A percentile compares a stretch with the other conserved stretches of the same genome.
Evolutionary conservation across 352 stramenopile genomes (phyloP).

Genomic region (Pythium phragmiticola): DNA sequence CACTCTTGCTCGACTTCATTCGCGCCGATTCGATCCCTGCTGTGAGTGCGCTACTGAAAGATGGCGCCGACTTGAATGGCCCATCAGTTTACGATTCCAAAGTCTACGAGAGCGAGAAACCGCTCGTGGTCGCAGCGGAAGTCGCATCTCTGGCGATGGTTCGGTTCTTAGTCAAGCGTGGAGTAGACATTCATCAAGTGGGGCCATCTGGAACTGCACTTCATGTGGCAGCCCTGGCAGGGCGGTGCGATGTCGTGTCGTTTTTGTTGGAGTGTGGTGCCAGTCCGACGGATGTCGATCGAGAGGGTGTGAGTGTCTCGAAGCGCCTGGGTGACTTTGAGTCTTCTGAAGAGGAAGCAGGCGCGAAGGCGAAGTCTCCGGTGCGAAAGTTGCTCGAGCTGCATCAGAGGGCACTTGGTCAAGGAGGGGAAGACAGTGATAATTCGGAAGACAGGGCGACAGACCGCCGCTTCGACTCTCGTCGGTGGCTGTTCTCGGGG

Average conservation of each 20-base stretch:
- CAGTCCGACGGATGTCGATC: conserved; percentile 49
- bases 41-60: conserved; percentile 70
- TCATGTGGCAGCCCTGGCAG: conserved; percentile 53
- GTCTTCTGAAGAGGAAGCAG: neutral
- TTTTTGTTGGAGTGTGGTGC: conserved; percentile 79
- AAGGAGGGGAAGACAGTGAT: conserved; percentile 44
- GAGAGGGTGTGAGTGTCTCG: conserved; percentile 50
- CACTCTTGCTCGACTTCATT: conserved; percentile 71
- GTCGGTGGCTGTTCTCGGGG: conserved; percentile 23
- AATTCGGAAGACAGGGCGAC: conserved; percentile 40
- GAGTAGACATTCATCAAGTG: conserved; percentile 62
- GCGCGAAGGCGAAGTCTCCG: conserved; percentile 28
- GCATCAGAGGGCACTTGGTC: conserved; percentile 32
- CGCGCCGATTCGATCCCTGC: conserved; percentile 65
- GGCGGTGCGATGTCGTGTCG: conserved; percentile 72
- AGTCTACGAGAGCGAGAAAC: conserved; percentile 62
- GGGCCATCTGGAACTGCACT: conserved; percentile 57
- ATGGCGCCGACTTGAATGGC: conserved; percentile 75
- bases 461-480: neutral
- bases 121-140: conserved; percentile 61
- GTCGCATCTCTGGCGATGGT: conserved; percentile 70
- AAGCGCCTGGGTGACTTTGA: conserved; percentile 35
- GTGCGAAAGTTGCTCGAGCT: conserved; percentile 44
- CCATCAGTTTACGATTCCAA: conserved; percentile 41
- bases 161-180: conserved; percentile 72